phyloP scores from a whole-genome alignment of 2,329 filamentous ascomycete genomes.

The Aspergillus fischeri region DNA sequence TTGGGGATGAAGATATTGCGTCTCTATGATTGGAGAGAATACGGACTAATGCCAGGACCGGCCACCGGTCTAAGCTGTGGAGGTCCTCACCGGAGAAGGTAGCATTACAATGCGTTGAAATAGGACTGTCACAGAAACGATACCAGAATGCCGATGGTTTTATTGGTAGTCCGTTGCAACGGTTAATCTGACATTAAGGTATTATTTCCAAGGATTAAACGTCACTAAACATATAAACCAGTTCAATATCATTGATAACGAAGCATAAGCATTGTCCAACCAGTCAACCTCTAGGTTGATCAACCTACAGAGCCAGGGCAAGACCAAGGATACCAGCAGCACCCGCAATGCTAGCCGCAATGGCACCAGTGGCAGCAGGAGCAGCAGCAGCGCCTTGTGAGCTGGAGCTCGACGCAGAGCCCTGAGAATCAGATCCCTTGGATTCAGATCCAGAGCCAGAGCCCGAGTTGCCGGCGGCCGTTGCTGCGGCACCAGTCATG shows the following conservation, averaged over 20 bases:
- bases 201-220: neutral
- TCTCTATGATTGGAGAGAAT: neutral
- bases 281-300: neutral
- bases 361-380: conserved; percentile 14
- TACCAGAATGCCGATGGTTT: neutral
- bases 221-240: neutral
- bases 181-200: neutral
- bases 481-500: conserved; percentile 1
- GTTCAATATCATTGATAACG: neutral
- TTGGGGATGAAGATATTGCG: neutral
- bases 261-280: neutral
- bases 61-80: neutral
- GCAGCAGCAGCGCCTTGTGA: conserved; percentile 12
- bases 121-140: neutral
- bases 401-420: conserved; percentile 4
- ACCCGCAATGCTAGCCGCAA: conserved; percentile 17
- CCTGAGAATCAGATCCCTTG: neutral
- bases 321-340: conserved; percentile 20
- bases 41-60: neutral
- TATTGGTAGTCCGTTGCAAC: neutral
- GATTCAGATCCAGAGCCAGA: conserved; percentile 6
- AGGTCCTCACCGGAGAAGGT: neutral
- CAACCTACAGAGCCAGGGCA: conserved; percentile 19
- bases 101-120: neutral
- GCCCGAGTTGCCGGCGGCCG: neutral